phyloP scores from a whole-genome alignment of 768 basidiomycete species.

The Pisolithus microcarpus region DNA sequence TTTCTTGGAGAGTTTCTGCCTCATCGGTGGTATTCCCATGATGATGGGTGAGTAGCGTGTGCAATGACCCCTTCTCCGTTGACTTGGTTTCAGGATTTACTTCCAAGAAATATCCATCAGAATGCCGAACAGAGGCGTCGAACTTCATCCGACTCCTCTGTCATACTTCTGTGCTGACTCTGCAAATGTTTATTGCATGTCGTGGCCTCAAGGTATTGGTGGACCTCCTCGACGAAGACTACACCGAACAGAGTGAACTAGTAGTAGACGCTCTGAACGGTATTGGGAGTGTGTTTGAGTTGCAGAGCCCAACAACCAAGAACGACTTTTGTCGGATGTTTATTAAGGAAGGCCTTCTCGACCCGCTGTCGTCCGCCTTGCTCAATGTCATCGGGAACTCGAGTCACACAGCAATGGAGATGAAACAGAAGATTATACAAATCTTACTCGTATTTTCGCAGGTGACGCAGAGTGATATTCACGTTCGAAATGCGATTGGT shows the following conservation, averaged over 20 bases:
- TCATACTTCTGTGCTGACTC: conserved; percentile 84
- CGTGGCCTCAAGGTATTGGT: conserved; percentile 92
- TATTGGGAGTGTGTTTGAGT: conserved; percentile 90
- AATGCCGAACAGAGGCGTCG: conserved; percentile 92
- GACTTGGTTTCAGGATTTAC: conserved; percentile 60
- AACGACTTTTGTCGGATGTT: conserved; percentile 99
- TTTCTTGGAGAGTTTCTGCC: conserved; percentile 90
- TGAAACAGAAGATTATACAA: conserved; percentile 84
- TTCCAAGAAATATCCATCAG: conserved; percentile 87
- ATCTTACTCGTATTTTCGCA: conserved; percentile 90
- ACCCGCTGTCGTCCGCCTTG: conserved; percentile 85
- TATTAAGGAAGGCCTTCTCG: conserved; percentile 89
- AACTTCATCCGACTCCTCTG: conserved; percentile 90
- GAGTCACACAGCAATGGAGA: conserved; percentile 57
- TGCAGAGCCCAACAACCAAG: conserved; percentile 93
- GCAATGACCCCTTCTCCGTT: neutral
- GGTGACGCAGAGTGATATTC: conserved; percentile 91
- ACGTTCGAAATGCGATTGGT: conserved; percentile 88
- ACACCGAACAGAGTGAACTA: conserved; percentile 82
- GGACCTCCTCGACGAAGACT: conserved; percentile 95
- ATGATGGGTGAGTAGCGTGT: conserved; percentile 64
- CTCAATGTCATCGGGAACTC: conserved; percentile 79
- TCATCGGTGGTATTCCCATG: conserved; percentile 92
- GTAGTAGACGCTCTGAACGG: conserved; percentile 92
- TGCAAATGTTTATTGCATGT: conserved; percentile 99